Conservation (phyloP, 2,329 filamentous ascomycete species). For the Teratosphaeria viscida region DNA sequence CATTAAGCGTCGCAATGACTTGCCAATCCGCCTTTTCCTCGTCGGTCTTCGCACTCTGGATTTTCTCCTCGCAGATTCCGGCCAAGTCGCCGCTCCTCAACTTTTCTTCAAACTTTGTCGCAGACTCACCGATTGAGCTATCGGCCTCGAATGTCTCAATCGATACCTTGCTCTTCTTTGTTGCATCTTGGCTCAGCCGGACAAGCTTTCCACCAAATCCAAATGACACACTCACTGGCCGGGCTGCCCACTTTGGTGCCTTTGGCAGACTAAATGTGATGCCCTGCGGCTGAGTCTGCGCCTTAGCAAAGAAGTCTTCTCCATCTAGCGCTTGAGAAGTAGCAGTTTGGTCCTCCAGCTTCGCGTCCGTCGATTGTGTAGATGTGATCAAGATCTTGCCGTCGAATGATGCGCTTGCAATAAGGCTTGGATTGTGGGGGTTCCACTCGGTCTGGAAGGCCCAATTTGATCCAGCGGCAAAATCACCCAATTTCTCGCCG, state of each 20-base stretch:
- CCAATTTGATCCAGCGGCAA: constrained; percentile 98
- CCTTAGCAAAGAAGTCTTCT: constrained; percentile 93
- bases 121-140: constrained; percentile 70
- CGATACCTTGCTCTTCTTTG: constrained; percentile 60
- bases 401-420: constrained; percentile 93
- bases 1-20: constrained; percentile 79
- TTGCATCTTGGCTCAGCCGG: constrained; percentile 56
- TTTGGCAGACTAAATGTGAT: constrained; percentile 78
- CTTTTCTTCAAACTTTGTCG: constrained; percentile 76
- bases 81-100: constrained; percentile 67
- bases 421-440: constrained; percentile 81
- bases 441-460: constrained; percentile 94
- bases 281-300: constrained; percentile 81
- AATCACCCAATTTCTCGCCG: constrained; percentile 77
- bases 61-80: constrained; percentile 69
- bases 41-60: constrained; percentile 64
- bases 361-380: constrained; percentile 81
- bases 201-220: constrained; percentile 92
- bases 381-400: constrained; percentile 93
- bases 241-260: constrained; percentile 82
- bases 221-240: constrained; percentile 77
- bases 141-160: constrained; percentile 88
- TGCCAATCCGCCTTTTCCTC: constrained; percentile 96
- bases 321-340: constrained; percentile 63
- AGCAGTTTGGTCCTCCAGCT: constrained; percentile 52